Percentiles rank a stretch among this genome's conserved stretches.
Conservation (phyloP, 805 yeast genomes). For the Yarrowia sp. region DNA sequence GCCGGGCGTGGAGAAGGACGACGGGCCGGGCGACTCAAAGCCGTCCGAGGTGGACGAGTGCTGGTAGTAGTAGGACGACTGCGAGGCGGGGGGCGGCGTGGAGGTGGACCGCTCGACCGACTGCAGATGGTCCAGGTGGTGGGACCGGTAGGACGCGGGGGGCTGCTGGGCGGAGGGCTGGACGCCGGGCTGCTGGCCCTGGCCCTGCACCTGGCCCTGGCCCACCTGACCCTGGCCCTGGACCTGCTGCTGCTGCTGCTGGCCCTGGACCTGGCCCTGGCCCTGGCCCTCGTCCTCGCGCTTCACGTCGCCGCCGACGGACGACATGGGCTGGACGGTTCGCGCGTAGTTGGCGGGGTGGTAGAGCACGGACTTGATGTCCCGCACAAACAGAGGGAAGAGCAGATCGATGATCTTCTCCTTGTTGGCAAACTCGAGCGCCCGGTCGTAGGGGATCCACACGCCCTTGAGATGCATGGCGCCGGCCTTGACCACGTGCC, state of each 20-base stretch:
- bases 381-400: conserved; percentile 75
- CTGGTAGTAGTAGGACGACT: conserved; percentile 41
- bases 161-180: conserved; percentile 34
- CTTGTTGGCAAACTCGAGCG: conserved; percentile 78
- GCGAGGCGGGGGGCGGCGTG: conserved; percentile 41
- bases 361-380: conserved; percentile 54
- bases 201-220: conserved; percentile 11
- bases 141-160: conserved; percentile 33
- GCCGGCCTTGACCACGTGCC: conserved; percentile 85
- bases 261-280: conserved; percentile 38
- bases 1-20: conserved; percentile 36
- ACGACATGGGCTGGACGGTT: conserved; percentile 49
- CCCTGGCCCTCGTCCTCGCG: conserved; percentile 40
- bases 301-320: conserved; percentile 46
- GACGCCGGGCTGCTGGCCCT: conserved; percentile 4
- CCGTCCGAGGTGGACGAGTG: conserved; percentile 35
- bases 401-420: conserved; percentile 74
- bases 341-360: conserved; percentile 48
- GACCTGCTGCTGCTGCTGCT: conserved; percentile 41
- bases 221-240: conserved; percentile 38
- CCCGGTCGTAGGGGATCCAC: conserved; percentile 88
- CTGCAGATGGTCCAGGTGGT: conserved; percentile 38
- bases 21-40: conserved; percentile 35
- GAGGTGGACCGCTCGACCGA: conserved; percentile 39
- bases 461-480: conserved; percentile 89